Conservation (phyloP, 345 rosid species). For the Firmiana major region DNA sequence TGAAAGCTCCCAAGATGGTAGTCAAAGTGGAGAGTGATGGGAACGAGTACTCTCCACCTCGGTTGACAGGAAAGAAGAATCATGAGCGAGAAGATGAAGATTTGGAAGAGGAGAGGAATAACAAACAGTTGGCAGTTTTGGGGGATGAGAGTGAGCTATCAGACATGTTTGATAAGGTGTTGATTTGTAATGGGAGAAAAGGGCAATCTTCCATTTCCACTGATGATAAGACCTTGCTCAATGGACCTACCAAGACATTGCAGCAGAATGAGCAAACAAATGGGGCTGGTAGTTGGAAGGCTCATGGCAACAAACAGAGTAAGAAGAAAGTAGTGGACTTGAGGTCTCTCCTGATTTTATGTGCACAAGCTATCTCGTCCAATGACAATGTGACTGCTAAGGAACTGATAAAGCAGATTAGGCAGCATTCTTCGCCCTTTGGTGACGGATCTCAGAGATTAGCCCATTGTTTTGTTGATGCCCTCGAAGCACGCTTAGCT, state of each 20-base stretch:
- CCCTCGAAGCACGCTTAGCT: slow-evolving; percentile 46
- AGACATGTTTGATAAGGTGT: slow-evolving; percentile 63
- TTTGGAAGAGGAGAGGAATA: slow-evolving; percentile 48
- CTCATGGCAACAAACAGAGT: slow-evolving; percentile 20
- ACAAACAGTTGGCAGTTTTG: slow-evolving; percentile 46
- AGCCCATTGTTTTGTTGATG: slow-evolving; percentile 45
- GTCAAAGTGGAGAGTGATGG: slow-evolving; percentile 33
- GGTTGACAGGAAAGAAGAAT: slow-evolving; percentile 51
- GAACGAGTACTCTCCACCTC: slow-evolving; percentile 18
- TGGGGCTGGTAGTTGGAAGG: slow-evolving; percentile 20
- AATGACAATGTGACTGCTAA: slow-evolving; percentile 6
- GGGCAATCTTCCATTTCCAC: neutral
- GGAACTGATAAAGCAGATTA: slow-evolving; percentile 15
- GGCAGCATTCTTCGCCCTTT: slow-evolving; percentile 11
- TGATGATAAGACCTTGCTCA: neutral
- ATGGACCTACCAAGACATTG: neutral
- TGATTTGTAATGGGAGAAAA: slow-evolving; percentile 21
- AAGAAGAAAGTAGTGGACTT: slow-evolving; percentile 36
- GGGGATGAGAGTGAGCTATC: slow-evolving; percentile 41
- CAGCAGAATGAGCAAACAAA: slow-evolving; percentile 18
- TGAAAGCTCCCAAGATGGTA: slow-evolving; percentile 11
- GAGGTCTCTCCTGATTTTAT: slow-evolving; percentile 41
- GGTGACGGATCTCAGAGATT: slow-evolving; percentile 47
- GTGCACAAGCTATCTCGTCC: slow-evolving; percentile 41
- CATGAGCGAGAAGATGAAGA: slow-evolving; percentile 47